A percentile compares a stretch with the other conserved stretches of the same genome.
These are phyloP conservation scores for Crithidia bombi DNA, from an alignment of 208 protist species.

Conservation along the genomic window DNA sequence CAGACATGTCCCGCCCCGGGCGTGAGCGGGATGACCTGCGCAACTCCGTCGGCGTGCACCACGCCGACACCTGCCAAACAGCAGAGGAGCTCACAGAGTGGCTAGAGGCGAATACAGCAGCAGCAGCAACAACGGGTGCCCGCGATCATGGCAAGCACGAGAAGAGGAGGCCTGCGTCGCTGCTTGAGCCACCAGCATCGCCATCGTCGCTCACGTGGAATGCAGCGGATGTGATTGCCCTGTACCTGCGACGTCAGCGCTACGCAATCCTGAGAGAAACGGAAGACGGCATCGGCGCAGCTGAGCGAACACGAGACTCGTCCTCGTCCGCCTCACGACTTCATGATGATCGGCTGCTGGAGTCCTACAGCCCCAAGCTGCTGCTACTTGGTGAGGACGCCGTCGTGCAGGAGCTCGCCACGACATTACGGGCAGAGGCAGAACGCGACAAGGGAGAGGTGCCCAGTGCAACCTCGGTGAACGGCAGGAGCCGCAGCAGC, in stretches of 20 bases:
- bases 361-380: conserved; percentile 15
- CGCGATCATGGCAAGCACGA: background rate
- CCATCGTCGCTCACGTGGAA: conserved; percentile 14
- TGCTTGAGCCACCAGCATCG: background rate
- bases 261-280: conserved; percentile 31
- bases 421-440: conserved; percentile 1
- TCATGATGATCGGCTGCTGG: background rate
- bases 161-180: background rate
- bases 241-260: conserved; percentile 45
- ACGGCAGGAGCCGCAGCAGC: background rate
- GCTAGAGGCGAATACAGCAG: background rate
- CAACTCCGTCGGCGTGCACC: too few species aligned
- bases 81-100: conserved; percentile 15
- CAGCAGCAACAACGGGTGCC: background rate
- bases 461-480: too few species aligned
- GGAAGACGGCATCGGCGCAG: conserved; percentile 5
- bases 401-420: conserved; percentile 8
- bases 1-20: conserved; percentile 2
- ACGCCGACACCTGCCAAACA: conserved; percentile 14
- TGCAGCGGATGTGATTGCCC: conserved; percentile 41
- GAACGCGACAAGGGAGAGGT: background rate
- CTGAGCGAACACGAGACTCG: background rate
- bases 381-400: conserved; percentile 37
- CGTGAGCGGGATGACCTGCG: background rate
- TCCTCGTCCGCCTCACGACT: background rate